Evolutionary conservation across 306 rosid species (phyloP), one percentile per base, ranked within the genome.

Genomic region (Trifolium pratense): DNA sequence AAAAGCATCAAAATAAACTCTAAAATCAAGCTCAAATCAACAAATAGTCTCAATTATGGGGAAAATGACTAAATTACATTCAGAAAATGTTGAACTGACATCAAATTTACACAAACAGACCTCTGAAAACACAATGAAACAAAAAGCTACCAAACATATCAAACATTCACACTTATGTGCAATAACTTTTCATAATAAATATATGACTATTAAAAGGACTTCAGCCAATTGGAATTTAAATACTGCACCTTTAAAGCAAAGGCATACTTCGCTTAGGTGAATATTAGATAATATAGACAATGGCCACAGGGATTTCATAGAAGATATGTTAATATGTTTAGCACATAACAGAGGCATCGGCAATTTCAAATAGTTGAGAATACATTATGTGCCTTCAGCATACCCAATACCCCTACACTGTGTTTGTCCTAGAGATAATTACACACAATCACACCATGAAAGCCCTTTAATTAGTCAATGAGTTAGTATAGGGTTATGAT

Each of bases 21-120:
- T 20, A 53, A 56, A 66, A 55, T 48, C 36, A 57, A 23, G 62
- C 53, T 56, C 82, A 78, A 43, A 71, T 56, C 40, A 17, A 42
- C 40, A 14, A 53, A 52, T 67, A 21, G 40, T 14, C 36, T 46
- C 39, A n/a, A 39, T 79, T 49, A 36, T 20, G 5, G 6, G 4
- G 40, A 36, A 40, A 69, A 69, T 34, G 68, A 70, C 53, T 52
- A 40, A 42, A 68, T 14, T 45, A 69, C 60, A 60, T 51, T 37
- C 8, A 37, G 66, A 69, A 48, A 59, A 59, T 29, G 18, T 61
- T 9, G 13, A 70, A 39, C 55, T 9, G 20, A 63, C 52, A 42
- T 40, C 76, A 53, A 53, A 55, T 23, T 69, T 26, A 32, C n/a
- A 53, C 13, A 9, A 62, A 53, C 29, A 13, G 18, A 48, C 52